phyloP scores from a whole-genome alignment of 2,329 filamentous ascomycete genomes.

The Hymenoscyphus salicellus region DNA sequence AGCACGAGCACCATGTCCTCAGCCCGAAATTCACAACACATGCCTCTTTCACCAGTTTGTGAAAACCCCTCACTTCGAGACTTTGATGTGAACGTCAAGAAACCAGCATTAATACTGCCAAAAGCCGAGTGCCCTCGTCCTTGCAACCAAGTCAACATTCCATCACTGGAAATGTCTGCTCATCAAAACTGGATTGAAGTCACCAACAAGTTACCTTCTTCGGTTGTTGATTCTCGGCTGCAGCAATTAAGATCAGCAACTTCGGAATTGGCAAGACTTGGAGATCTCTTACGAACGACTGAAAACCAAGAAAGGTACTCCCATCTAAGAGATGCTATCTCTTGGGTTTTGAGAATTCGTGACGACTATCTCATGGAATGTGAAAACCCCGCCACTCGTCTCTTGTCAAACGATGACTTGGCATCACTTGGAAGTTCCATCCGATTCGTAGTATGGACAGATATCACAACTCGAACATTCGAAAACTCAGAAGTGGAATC shows the following conservation, averaged over 20 bases:
- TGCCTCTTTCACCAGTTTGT: slow-evolving; percentile 9
- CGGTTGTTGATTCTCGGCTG: neutral
- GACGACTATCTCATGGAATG: slow-evolving; percentile 9
- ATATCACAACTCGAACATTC: slow-evolving; percentile 12
- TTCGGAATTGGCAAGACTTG: neutral
- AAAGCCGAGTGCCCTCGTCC: slow-evolving; percentile 5
- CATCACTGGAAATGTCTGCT: slow-evolving; percentile 3
- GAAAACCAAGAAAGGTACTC: neutral
- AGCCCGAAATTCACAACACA: neutral
- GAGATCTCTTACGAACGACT: neutral
- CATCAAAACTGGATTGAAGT: slow-evolving; percentile 1
- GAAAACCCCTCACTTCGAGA: neutral
- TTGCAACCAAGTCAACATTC: slow-evolving; percentile 9
- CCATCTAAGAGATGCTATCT: slow-evolving; percentile 4
- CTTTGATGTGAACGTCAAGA: neutral
- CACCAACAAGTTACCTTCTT: neutral
- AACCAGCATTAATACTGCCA: neutral
- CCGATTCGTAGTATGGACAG: slow-evolving; percentile 8
- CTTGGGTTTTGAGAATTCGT: slow-evolving; percentile 7
- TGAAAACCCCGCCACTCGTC: neutral
- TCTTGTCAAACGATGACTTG: slow-evolving; percentile 7
- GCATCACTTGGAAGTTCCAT: slow-evolving; percentile 11
- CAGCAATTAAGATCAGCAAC: slow-evolving; percentile 4
- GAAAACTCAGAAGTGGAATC: slow-evolving; percentile 10
- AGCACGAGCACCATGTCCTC: neutral